Evolutionary conservation across 768 basidiomycete genomes (phyloP), one percentile per base, ranked within the genome.

Genomic region (Podaxis sp.): DNA sequence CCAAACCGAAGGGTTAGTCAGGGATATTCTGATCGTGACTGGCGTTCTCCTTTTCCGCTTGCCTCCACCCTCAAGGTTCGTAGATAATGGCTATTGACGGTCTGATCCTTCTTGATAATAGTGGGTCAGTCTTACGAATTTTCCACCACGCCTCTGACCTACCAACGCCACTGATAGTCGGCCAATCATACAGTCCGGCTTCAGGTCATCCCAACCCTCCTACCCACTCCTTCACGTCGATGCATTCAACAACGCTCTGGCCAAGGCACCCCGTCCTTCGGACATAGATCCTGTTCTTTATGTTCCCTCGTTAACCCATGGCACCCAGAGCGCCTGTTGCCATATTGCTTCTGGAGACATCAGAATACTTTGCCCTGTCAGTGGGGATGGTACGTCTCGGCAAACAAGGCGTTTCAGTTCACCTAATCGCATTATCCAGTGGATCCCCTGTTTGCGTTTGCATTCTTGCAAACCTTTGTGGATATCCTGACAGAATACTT

Each of bases 121-220:
- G 83, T 65, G 88, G 90, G 91, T 91, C 66, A 71, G 87, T 80
- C 53, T 63, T 27, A 55, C 56, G 37, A 25, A 33, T 51, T 47
- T 54, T 64, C 46, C 13, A 50, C 69, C 41, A 66, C 43, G 33
- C 38, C 59, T 43, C 52, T 64, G 64, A 61, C 65, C 69, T 72
- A 25, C 72, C 66, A 46, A 62, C 59, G 59, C 36, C 52, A 61
- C 65, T 60, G 52, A 73, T 38, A 88, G 85, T 59, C 83, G 85
- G 51, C 87, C 94, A 25, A 90, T 97, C 66, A 91, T 96, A 66
- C 92, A 94, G 75, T 94, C 94, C 33, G 91, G 90, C 43, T 97
- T 96, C 76, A 87, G 90, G 59, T 87, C 87, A 17, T 87, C 85
- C 49, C 82, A 89, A 11, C 74, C 89, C 0, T 86, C 89, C 1